Evolutionary conservation across 352 stramenopile species (phyloP).

Genomic region (Peronospora belbahrii): DNA sequence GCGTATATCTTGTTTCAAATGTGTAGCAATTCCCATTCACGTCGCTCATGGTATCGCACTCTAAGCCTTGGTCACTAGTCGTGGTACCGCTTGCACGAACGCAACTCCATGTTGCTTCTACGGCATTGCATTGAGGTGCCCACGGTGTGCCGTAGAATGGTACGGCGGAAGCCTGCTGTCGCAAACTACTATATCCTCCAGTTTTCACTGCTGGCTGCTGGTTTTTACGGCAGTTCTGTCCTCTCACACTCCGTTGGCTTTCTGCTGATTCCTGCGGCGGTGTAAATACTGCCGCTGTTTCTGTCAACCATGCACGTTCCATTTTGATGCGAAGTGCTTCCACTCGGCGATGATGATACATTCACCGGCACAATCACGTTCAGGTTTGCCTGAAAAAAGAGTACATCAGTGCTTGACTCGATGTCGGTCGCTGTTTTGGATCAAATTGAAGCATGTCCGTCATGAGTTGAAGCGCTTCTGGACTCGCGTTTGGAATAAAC

Average conservation of each 20-base stretch:
- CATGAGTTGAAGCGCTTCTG: slow-evolving; percentile 90
- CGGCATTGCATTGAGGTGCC: slow-evolving; percentile 54
- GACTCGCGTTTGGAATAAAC: slow-evolving; percentile 87
- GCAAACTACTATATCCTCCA: slow-evolving; percentile 34
- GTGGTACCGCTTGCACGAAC: slow-evolving; percentile 50
- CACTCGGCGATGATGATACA: slow-evolving; percentile 49
- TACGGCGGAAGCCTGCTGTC: slow-evolving; percentile 18
- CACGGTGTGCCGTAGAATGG: slow-evolving; percentile 36
- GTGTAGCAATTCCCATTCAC: slow-evolving; percentile 66
- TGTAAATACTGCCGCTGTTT: slow-evolving; percentile 44
- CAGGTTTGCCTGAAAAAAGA: slow-evolving; percentile 91
- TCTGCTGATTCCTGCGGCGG: slow-evolving; percentile 46
- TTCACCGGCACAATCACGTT: slow-evolving; percentile 68
- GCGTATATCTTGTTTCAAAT: slow-evolving; percentile 68
- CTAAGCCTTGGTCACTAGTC: slow-evolving; percentile 34
- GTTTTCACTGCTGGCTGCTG: slow-evolving; percentile 40
- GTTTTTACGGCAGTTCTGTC: slow-evolving; percentile 43
- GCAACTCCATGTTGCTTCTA: slow-evolving; percentile 60
- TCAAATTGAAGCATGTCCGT: slow-evolving; percentile 90
- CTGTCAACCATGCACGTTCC: slow-evolving; percentile 28
- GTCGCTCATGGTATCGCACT: slow-evolving; percentile 42
- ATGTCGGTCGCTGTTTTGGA: slow-evolving; percentile 88
- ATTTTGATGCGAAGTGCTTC: slow-evolving; percentile 41
- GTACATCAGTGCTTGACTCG: slow-evolving; percentile 91
- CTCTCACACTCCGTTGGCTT: slow-evolving; percentile 36